Conservation (phyloP, 2,329 filamentous ascomycete species). For the Colletotrichum paranaense region DNA sequence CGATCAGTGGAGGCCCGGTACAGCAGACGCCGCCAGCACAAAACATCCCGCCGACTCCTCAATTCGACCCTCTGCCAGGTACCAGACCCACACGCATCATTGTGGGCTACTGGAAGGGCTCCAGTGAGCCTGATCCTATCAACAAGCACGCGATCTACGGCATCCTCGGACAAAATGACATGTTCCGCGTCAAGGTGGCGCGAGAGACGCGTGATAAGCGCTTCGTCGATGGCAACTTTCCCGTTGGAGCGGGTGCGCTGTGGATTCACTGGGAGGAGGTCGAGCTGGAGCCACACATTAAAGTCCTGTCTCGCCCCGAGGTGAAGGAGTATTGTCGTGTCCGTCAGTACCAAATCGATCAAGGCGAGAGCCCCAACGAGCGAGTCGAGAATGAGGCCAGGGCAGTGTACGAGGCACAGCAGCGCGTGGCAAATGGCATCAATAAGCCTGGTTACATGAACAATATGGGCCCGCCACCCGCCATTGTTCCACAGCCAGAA, state of each 20-base stretch:
- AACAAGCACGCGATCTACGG: conserved; percentile 73
- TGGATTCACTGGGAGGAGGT: conserved; percentile 75
- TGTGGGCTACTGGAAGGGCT: conserved; percentile 70
- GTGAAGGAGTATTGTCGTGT: conserved; percentile 74
- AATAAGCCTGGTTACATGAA: conserved; percentile 36
- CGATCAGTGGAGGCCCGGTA: conserved; percentile 44
- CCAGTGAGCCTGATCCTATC: conserved; percentile 55
- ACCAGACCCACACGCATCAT: conserved; percentile 68
- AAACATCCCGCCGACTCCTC: conserved; percentile 1
- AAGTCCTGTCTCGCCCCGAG: conserved; percentile 62
- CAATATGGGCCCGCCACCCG: conserved; percentile 18
- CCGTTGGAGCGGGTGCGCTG: conserved; percentile 67
- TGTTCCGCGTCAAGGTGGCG: conserved; percentile 73
- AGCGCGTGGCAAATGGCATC: conserved; percentile 50
- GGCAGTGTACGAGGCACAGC: conserved; percentile 63
- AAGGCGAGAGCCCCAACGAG: conserved; percentile 61
- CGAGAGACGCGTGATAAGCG: conserved; percentile 70
- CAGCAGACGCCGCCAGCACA: conserved; percentile 18
- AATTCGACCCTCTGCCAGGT: conserved; percentile 58
- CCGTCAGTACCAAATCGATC: conserved; percentile 68
- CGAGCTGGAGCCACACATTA: conserved; percentile 66
- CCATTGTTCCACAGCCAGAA: conserved; percentile 34
- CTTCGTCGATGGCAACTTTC: conserved; percentile 69
- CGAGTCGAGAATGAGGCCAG: conserved; percentile 61
- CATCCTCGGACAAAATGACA: conserved; percentile 71